Evolutionary conservation across 2,329 filamentous ascomycete genomes (phyloP).

Genomic region (Dactylella cylindrospora): DNA sequence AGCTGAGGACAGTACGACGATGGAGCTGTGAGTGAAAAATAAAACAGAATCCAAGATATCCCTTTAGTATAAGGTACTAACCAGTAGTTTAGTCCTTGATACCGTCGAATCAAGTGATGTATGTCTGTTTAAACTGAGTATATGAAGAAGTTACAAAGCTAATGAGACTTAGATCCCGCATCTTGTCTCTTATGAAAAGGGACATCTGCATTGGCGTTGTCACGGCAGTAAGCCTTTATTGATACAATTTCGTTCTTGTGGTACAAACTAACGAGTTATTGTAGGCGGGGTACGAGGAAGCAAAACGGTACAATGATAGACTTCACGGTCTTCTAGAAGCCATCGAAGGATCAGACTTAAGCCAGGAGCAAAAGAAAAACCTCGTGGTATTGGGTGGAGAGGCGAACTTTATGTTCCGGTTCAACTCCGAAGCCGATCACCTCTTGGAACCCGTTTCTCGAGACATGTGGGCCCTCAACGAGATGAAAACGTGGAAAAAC

Average conservation of each 20-base stretch:
- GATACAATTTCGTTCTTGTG: not conserved
- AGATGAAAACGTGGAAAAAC: conserved; percentile 76
- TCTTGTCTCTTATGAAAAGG: conserved; percentile 70
- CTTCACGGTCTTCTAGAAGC: conserved; percentile 84
- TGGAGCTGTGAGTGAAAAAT: conserved; percentile 52
- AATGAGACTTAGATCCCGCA: conserved; percentile 51
- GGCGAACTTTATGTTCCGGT: conserved; percentile 87
- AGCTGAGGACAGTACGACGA: conserved; percentile 53
- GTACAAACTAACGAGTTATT: not conserved
- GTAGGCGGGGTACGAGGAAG: conserved; percentile 81
- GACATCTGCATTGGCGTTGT: conserved; percentile 90
- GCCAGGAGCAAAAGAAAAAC: conserved; percentile 69
- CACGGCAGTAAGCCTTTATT: conserved; percentile 61
- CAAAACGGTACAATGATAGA: conserved; percentile 79
- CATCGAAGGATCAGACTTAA: conserved; percentile 64
- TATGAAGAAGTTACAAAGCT: too few species aligned
- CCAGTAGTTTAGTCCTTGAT: conserved; percentile 21
- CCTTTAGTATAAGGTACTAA: not conserved
- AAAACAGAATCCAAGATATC: not conserved
- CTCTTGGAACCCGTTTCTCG: conserved; percentile 69
- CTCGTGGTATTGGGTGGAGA: conserved; percentile 94
- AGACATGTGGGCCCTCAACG: conserved; percentile 70
- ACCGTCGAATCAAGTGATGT: conserved; percentile 43
- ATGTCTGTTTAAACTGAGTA: not conserved
- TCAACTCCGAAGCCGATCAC: conserved; percentile 64